Conservation (phyloP, 1,139 yeast species). For the Geotrichum restrictum region DNA sequence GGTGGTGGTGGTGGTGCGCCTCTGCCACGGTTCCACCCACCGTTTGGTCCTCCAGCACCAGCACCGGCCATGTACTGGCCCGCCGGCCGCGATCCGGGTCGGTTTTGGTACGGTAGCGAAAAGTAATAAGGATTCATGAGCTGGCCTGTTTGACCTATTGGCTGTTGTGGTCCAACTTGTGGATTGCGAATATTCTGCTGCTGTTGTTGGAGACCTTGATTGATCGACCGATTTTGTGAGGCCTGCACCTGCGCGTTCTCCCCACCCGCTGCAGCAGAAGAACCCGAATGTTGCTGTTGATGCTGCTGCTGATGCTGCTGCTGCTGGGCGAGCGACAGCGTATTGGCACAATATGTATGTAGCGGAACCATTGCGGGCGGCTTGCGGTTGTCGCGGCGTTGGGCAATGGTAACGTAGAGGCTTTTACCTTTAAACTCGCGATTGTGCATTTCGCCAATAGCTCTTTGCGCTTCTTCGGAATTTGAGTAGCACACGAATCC, state of each 20-base stretch:
- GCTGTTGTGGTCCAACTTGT: too few relatives aligned
- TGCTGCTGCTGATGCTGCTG: background rate
- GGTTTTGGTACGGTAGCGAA: too few relatives aligned
- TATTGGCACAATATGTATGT: conserved; percentile 8
- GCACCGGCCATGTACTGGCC: too few relatives aligned
- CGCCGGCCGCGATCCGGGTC: background rate
- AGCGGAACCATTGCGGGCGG: conserved; percentile 2
- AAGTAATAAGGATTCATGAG: conserved; percentile 2
- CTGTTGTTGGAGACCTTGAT: background rate
- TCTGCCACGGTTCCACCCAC: conserved; percentile 7
- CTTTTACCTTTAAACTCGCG: conserved; percentile 81
- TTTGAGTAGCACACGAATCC: conserved; percentile 94
- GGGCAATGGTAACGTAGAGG: conserved; percentile 89
- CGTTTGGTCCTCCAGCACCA: too few relatives aligned
- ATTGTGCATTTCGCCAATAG: conserved; percentile 89
- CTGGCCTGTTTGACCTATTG: conserved; percentile 3
- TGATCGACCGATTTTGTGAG: too few relatives aligned
- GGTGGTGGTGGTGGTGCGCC: too few relatives aligned
- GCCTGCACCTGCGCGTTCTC: too few relatives aligned
- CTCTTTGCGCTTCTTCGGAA: conserved; percentile 90
- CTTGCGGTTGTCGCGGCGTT: conserved; percentile 81
- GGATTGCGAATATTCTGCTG: too few relatives aligned
- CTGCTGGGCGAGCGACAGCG: background rate
- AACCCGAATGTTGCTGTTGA: background rate
- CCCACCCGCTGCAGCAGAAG: background rate